These are phyloP conservation scores for Piper longum DNA, from an alignment of 164 flowering plant genomes.

Conservation along the genomic window DNA sequence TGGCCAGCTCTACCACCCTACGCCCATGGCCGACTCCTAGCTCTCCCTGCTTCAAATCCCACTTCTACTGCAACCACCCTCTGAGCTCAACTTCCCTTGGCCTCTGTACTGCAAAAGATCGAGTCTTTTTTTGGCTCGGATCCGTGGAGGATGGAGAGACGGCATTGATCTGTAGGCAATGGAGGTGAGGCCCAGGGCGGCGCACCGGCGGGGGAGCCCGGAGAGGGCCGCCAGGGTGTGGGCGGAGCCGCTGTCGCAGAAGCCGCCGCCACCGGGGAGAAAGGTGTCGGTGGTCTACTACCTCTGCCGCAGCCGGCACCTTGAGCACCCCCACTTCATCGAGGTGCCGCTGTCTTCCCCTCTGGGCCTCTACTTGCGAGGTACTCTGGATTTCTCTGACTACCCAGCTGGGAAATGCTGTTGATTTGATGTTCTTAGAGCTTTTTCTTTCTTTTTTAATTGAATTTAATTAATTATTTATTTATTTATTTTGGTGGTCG, in stretches of 20 bases:
- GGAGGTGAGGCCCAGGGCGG: slow-evolving; percentile 56
- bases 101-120: too few species aligned
- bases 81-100: too few species aligned
- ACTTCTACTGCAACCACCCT: too few species aligned
- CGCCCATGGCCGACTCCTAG: too few species aligned
- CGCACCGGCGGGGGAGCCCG: slow-evolving; percentile 62
- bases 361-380: slow-evolving; percentile 77
- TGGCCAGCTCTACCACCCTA: too few species aligned
- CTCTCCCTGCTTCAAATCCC: too few species aligned
- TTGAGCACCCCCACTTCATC: slow-evolving; percentile 96
- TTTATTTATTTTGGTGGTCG: slow-evolving; percentile 2
- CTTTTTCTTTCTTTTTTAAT: too few species aligned
- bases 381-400: slow-evolving; percentile 15
- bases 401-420: too few species aligned
- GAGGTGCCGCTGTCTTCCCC: slow-evolving; percentile 73
- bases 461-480: too few species aligned
- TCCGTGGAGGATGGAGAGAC: too few species aligned
- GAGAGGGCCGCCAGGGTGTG: slow-evolving; percentile 60
- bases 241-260: slow-evolving; percentile 65
- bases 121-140: too few species aligned
- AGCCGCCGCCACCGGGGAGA: slow-evolving; percentile 18
- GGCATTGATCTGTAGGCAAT: slow-evolving; percentile 12
- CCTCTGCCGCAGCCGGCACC: slow-evolving; percentile 69
- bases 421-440: not conserved
- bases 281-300: slow-evolving; percentile 87